Evolutionary conservation across 768 basidiomycete species (phyloP).

Genomic region (Podaxis sp.): DNA sequence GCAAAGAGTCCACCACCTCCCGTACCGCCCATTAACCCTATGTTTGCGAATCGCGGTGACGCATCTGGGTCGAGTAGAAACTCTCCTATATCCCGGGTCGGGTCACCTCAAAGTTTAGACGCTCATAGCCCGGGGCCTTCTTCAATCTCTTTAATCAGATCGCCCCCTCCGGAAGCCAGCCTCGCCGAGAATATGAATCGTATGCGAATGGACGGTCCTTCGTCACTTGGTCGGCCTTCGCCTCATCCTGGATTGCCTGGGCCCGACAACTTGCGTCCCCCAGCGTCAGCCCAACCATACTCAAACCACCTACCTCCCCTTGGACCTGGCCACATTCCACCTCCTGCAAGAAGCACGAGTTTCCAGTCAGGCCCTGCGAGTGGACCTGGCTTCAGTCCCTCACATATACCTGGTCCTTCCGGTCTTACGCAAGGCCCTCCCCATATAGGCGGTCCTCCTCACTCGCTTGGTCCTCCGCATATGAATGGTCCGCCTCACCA

Average conservation of each 20-base stretch:
- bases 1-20: slow-evolving; percentile 70
- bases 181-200: slow-evolving; percentile 11
- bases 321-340: slow-evolving; percentile 32
- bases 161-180: slow-evolving; percentile 13
- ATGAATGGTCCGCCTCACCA: background rate
- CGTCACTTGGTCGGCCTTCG: background rate
- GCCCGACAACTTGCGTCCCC: slow-evolving; percentile 20
- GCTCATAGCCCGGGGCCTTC: slow-evolving; percentile 14
- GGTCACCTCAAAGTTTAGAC: slow-evolving; percentile 16
- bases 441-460: background rate
- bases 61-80: slow-evolving; percentile 4
- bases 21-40: slow-evolving; percentile 45
- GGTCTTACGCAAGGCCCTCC: slow-evolving; percentile 1
- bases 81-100: slow-evolving; percentile 2
- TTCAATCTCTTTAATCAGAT: slow-evolving; percentile 5
- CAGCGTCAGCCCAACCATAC: slow-evolving; percentile 33
- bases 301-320: slow-evolving; percentile 27
- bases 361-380: slow-evolving; percentile 25
- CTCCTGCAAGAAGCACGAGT: slow-evolving; percentile 38
- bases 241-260: slow-evolving; percentile 13
- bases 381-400: slow-evolving; percentile 23
- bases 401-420: slow-evolving; percentile 18
- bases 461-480: background rate
- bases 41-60: slow-evolving; percentile 17
- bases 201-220: slow-evolving; percentile 11